Evolutionary conservation across 306 rosid species (phyloP).

Genomic region (Quercus wislizeni): DNA sequence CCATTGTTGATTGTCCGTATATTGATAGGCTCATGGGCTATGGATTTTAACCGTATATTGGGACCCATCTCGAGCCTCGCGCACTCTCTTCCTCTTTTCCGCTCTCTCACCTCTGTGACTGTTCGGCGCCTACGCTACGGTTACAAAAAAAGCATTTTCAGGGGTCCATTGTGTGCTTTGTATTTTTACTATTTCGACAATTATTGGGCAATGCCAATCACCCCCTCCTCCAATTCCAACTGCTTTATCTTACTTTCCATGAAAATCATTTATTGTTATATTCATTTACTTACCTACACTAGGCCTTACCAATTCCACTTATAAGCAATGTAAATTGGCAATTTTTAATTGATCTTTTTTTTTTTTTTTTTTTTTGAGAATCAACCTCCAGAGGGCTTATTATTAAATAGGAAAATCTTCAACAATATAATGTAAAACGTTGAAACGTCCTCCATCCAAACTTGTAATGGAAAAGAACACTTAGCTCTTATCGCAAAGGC

Average conservation of each 20-base stretch:
- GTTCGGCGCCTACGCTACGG: no score
- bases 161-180: no score
- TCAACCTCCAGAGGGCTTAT: no score
- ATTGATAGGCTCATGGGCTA: neutral
- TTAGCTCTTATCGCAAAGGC: rapidly evolving
- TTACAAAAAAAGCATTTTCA: no score
- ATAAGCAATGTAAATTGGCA: no score
- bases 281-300: neutral
- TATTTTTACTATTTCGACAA: neutral
- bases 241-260: neutral
- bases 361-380: no score
- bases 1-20: neutral
- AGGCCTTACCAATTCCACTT: no score
- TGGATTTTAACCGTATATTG: neutral
- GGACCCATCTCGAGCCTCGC: constrained; percentile 22
- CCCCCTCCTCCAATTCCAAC: neutral
- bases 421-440: no score
- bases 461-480: no score
- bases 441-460: no score
- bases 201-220: neutral
- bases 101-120: neutral
- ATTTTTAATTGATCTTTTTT: no score
- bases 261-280: neutral
- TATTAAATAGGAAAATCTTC: no score
- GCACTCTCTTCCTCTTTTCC: neutral